Base-by-base conservation (phyloP, 352 stramenopile genomes). In the Pythium sp. region DNA sequence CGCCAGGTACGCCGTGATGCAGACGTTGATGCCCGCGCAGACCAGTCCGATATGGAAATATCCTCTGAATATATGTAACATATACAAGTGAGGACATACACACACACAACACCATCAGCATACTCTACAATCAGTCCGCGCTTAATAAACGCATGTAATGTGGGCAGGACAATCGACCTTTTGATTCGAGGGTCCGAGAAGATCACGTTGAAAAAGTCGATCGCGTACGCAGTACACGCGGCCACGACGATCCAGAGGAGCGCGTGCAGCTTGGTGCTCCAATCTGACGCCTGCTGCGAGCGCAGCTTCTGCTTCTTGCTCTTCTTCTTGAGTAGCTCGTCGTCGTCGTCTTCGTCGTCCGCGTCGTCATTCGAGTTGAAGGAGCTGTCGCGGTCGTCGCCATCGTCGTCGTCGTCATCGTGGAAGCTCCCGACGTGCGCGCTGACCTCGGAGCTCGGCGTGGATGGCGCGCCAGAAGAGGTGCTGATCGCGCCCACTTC, bases 1-100 rank as follows among this genome's bases (percentile, higher is more conserved):
- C 43, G 87, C 84, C 67, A 97, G 64, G 66, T 97, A 97, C 66
- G 72, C 71, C 51, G 91, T 94, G 75, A 97, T 95, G 68, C 89
- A 92, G n/a, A 80, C 62, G 73, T 94, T 96, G 55, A 95, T 68
- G 18, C 87, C 83, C 22, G 89, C 92, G 62, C 84, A 94, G 58
- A 92, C 64, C 22, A 95, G 67, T 20, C 79, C 89, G 3, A 94
- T 67, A 58, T 94, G 84, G 53, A 97, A 94, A 67, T 87, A 96
- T 3, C 82, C 74, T 28, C 90, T 97, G 53, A 2, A 72, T 9
- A 36, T 9, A 28, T 26, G 58, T 18, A 58, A 55, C 3, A 72
- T 14, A 36, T 9, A 28, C 34, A 58, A 15, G 54, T n/a, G 4
- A 41, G 66, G 12, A 24, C 14, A 14, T 22, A 62, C n/a, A 69